A percentile compares a stretch with the other conserved stretches of the same genome.
Conservation (phyloP, 306 rosid species). For the Mucuna pruriens region DNA sequence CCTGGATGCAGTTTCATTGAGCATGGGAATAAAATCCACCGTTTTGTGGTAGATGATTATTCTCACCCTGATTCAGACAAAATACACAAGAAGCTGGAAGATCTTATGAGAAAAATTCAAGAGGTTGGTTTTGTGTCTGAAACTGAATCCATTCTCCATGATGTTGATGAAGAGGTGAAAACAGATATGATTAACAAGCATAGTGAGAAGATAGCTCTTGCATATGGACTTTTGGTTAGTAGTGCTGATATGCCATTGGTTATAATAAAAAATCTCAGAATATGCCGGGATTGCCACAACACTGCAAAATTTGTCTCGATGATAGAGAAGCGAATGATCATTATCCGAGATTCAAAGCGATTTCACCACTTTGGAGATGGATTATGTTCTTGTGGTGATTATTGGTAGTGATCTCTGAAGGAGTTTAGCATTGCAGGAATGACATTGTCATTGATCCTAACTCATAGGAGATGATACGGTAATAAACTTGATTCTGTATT, state of each 20-base stretch:
- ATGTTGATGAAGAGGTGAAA: constrained; percentile 72
- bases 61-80: constrained; percentile 64
- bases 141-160: constrained; percentile 67
- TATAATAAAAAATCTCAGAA: constrained; percentile 73
- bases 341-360: constrained; percentile 77
- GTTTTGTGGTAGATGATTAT: constrained; percentile 65
- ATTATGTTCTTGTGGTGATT: constrained; percentile 73
- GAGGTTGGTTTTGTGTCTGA: constrained; percentile 65
- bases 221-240: constrained; percentile 73
- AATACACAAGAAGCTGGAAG: constrained; percentile 67
- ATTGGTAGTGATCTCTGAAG: constrained; percentile 52
- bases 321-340: constrained; percentile 60
- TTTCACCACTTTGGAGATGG: constrained; percentile 75
- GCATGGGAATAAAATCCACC: constrained; percentile 58
- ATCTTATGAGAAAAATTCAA: constrained; percentile 54
- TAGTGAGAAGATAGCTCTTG: constrained; percentile 85
- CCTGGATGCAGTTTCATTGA: constrained; percentile 75
- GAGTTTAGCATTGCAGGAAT: background rate
- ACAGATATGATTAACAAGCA: constrained; percentile 70
- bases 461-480: background rate
- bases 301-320: constrained; percentile 63
- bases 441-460: background rate
- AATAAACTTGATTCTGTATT: background rate
- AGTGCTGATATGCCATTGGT: constrained; percentile 48
- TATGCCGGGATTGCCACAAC: constrained; percentile 75